These are phyloP conservation scores for Pinus albicaulis DNA, from an alignment of 75 land plant genomes.

Conservation along the genomic window DNA sequence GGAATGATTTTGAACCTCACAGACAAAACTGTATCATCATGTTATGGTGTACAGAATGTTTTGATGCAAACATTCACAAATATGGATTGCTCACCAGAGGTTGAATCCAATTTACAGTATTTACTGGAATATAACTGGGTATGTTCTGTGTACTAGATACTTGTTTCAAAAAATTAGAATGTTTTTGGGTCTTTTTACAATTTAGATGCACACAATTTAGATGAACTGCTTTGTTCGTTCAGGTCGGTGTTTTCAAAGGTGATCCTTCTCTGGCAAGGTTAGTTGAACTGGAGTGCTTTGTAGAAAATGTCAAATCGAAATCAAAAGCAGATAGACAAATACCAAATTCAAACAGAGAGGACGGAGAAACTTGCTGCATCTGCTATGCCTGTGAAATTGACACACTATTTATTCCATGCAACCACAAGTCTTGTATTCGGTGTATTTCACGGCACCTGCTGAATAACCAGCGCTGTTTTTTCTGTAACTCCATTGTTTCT, in stretches of 20 bases:
- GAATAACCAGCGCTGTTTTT: slow-evolving; percentile 93
- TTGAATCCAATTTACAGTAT: slow-evolving; percentile 71
- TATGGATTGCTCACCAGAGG: slow-evolving; percentile 72
- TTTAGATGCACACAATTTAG: background rate
- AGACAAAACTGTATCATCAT: slow-evolving; percentile 31
- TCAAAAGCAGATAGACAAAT: slow-evolving; percentile 21
- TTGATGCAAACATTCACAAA: slow-evolving; percentile 63
- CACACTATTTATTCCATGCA: slow-evolving; percentile 79
- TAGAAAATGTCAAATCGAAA: slow-evolving; percentile 36
- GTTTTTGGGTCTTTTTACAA: background rate
- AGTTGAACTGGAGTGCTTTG: slow-evolving; percentile 51
- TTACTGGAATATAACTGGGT: slow-evolving; percentile 86
- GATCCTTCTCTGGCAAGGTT: slow-evolving; percentile 65
- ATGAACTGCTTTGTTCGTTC: background rate
- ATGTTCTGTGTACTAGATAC: slow-evolving; percentile 12
- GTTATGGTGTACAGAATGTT: slow-evolving; percentile 47
- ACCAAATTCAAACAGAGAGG: slow-evolving; percentile 15
- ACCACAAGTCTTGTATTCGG: slow-evolving; percentile 76
- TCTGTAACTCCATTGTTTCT: slow-evolving; percentile 73
- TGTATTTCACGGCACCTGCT: slow-evolving; percentile 90
- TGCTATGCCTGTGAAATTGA: slow-evolving; percentile 78
- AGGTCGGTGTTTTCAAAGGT: slow-evolving; percentile 51
- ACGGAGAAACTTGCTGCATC: slow-evolving; percentile 72
- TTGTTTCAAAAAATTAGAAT: background rate
- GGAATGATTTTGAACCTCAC: slow-evolving; percentile 82